Percentiles rank a stretch among this genome's conserved stretches.
Evolutionary conservation across 139 green algal genomes (phyloP).

Genomic region (Picochlorum costavermella): DNA sequence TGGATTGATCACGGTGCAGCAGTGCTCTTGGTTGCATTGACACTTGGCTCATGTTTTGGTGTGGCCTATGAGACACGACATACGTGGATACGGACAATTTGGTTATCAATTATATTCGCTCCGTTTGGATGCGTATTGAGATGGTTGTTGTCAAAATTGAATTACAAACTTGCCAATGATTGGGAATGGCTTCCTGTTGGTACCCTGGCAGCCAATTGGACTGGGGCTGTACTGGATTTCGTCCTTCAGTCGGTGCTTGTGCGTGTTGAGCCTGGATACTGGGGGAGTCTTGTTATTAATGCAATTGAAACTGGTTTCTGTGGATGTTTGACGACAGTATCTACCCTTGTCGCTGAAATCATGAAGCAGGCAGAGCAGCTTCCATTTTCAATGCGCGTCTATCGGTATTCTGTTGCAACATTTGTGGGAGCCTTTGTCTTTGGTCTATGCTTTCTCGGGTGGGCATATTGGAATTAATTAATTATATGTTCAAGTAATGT

Average conservation of each 20-base stretch:
- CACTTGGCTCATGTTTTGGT: slow-evolving; percentile 3
- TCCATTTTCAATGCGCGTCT: slow-evolving; percentile 30
- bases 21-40: slow-evolving; percentile 16
- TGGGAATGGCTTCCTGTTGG: slow-evolving; percentile 59
- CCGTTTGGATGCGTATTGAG: slow-evolving; percentile 38
- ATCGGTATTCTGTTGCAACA: slow-evolving; percentile 28
- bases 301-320: slow-evolving; percentile 43
- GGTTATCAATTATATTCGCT: slow-evolving; percentile 31
- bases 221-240: slow-evolving; percentile 44
- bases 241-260: slow-evolving; percentile 22
- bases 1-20: slow-evolving; percentile 7
- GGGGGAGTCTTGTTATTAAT: slow-evolving; percentile 15
- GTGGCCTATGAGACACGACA: slow-evolving; percentile 16
- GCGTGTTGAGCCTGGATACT: slow-evolving; percentile 17
- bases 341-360: slow-evolving; percentile 72
- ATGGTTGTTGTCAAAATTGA: slow-evolving; percentile 55
- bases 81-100: slow-evolving; percentile 14
- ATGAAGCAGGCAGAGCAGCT: slow-evolving; percentile 19
- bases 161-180: slow-evolving; percentile 26
- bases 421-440: slow-evolving; percentile 12
- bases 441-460: slow-evolving; percentile 30
- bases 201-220: slow-evolving; percentile 67
- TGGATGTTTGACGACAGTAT: slow-evolving; percentile 71
- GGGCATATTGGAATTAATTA: slow-evolving; percentile 20
- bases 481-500: slow-evolving; percentile 39